These are phyloP conservation scores for Fusarium scirpi DNA, from an alignment of 2,329 filamentous ascomycete species.

Conservation along the genomic window DNA sequence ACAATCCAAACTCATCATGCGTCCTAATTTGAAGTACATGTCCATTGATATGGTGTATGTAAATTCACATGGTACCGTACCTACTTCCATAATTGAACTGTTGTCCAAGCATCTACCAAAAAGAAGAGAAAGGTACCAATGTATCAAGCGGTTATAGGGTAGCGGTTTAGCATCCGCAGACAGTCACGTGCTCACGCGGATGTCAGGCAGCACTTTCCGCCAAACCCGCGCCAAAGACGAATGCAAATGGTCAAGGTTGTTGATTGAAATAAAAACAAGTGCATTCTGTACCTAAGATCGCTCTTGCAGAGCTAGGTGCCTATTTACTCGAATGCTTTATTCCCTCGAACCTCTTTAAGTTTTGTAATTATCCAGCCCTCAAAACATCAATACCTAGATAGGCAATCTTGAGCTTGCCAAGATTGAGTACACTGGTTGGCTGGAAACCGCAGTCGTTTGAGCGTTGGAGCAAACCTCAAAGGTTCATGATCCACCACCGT, in stretches of 20 bases:
- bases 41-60: neutral
- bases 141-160: neutral
- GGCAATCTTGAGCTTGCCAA: neutral
- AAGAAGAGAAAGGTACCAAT: neutral
- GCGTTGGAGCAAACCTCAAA: neutral
- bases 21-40: neutral
- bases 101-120: neutral
- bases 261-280: neutral
- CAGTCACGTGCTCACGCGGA: neutral
- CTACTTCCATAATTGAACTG: neutral
- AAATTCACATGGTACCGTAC: no score
- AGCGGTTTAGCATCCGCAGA: neutral
- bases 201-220: neutral
- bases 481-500: neutral
- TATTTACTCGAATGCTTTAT: neutral
- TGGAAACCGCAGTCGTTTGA: neutral
- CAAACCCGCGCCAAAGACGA: neutral
- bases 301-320: neutral
- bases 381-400: neutral
- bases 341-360: neutral
- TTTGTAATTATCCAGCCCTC: neutral
- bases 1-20: neutral
- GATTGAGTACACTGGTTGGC: neutral
- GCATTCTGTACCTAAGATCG: neutral
- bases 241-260: neutral